Conservation (phyloP, 257 asterid genomes). For the Solanum pimpinellifolium region DNA sequence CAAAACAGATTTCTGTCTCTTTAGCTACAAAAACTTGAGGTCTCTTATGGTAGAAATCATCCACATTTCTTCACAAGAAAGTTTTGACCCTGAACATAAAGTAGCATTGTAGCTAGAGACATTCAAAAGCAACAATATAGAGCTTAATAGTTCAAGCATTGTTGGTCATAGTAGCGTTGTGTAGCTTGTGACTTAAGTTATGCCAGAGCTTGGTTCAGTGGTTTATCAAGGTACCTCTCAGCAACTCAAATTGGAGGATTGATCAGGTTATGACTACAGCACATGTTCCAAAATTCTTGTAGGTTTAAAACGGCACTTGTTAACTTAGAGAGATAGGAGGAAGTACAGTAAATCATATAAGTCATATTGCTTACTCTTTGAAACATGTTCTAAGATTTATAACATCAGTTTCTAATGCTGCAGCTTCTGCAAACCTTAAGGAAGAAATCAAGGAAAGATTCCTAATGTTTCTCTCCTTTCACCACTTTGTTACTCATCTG, state of each 20-base stretch:
- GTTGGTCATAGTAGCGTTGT: background rate
- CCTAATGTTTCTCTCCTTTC: background rate
- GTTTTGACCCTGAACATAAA: background rate
- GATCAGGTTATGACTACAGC: background rate
- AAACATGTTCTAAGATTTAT: background rate
- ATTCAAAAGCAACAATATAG: background rate
- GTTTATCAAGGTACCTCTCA: background rate
- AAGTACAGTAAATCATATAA: background rate
- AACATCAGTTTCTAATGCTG: background rate
- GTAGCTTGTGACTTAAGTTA: background rate
- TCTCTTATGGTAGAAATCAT: background rate
- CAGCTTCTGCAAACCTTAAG: background rate
- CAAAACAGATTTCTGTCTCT: background rate
- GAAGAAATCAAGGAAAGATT: background rate
- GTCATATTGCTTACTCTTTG: background rate
- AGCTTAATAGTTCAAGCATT: background rate
- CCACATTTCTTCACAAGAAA: background rate
- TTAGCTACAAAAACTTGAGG: background rate
- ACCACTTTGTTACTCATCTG: background rate
- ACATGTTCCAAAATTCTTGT: background rate
- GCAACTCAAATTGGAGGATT: background rate
- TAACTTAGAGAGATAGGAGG: background rate
- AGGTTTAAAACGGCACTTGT: background rate
- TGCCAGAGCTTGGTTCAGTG: background rate
- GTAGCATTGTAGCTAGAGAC: background rate